These are phyloP conservation scores for Voacanga thouarsii DNA, from an alignment of 257 asterid genomes.

Conservation along the genomic window DNA sequence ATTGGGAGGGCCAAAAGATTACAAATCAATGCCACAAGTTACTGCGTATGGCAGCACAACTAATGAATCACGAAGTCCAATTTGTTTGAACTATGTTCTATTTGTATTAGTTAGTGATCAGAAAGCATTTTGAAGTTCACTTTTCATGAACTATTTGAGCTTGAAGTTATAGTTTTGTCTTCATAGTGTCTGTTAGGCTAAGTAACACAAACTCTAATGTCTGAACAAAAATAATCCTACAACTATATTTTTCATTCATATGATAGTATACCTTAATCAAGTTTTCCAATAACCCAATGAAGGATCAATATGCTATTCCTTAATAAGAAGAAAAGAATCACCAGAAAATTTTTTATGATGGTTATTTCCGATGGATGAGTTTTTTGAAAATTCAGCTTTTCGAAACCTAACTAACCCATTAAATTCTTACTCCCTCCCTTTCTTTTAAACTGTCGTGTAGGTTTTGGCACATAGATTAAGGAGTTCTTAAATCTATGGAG, in stretches of 20 bases:
- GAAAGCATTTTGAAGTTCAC: neutral
- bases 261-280: neutral
- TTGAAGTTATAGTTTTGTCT: neutral
- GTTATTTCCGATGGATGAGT: neutral
- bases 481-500: no score
- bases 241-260: neutral
- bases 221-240: neutral
- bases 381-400: neutral
- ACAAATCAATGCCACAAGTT: neutral
- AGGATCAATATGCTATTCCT: neutral
- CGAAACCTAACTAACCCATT: neutral
- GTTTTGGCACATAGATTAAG: no score
- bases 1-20: neutral
- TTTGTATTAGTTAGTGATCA: neutral
- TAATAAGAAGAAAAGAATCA: neutral
- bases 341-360: neutral
- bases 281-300: neutral
- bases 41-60: slow-evolving; percentile 1
- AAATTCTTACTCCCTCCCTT: no score
- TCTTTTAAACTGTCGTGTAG: no score
- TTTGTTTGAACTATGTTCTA: neutral
- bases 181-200: neutral
- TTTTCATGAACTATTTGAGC: neutral
- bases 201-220: neutral
- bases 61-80: neutral